Base-by-base conservation (phyloP, 2,329 filamentous ascomycete genomes). In the Sclerotinia spermophila region DNA sequence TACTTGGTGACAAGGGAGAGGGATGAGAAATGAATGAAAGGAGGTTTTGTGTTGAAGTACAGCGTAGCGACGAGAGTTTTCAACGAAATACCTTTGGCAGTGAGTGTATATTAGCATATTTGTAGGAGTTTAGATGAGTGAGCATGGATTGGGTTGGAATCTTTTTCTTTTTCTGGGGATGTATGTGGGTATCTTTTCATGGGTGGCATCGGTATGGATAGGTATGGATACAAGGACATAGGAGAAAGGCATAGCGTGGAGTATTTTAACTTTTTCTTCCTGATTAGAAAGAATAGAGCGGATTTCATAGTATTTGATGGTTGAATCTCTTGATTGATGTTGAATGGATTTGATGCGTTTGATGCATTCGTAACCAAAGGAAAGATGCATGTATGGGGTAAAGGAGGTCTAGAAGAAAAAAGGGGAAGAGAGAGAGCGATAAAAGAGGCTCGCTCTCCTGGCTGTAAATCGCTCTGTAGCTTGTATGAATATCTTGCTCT, bases 61-160 rank as follows among this genome's bases (percentile, higher is more conserved):
- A 24, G 45, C 33, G 62, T 38, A 27, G 33, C 45, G 62, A 40
- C 17, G 45, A 65, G 45, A 53, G 17, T 65, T 65, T 38, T 60
- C 21, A 19, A 33, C 24, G 8, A 65, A 65, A 65, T 65, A 65
- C 44, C 33, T 51, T 51, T 65, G 24, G 27, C 4, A 11, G 61
- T 44, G 44, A 65, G 44, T 65, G 45, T 65, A 65, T 27, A 65
- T 65, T 65, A 65, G 62, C 62, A 65, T 65, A 30, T 65, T 65
- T 60, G 53, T 66, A 48, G 71, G 68, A 70, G 71, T 73, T 69
- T 64, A 53, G 68, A 61, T 68, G 53, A 53, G 59, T 64, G 38
- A 42, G 67, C 33, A 67, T 56, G 45, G 44, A 30, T 27, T 24
- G 59, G 59, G 19, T 17, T 33, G 59, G 59, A 30, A 62, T 10